Evolutionary conservation across 148 eudicot species (phyloP).

Genomic region (Rhododendron ovatum): DNA sequence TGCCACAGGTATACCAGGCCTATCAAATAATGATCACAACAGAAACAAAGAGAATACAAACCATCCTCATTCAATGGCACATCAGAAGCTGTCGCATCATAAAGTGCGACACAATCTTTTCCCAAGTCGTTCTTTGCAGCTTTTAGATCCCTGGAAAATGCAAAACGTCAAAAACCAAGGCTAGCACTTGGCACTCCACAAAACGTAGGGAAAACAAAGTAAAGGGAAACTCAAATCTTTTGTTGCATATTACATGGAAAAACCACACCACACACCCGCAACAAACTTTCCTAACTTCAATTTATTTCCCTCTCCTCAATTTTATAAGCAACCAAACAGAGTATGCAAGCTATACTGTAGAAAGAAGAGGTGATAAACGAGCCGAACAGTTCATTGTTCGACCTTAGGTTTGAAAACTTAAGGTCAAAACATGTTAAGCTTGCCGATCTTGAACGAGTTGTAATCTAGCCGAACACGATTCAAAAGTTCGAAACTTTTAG

Average conservation of each 20-base stretch:
- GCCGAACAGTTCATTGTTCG: too few species aligned
- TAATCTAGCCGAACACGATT: too few species aligned
- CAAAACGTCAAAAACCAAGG: not conserved
- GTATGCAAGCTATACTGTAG: not conserved
- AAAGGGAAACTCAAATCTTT: not conserved
- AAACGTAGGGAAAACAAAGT: not conserved
- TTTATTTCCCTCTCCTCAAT: not conserved
- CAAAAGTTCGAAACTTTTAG: not conserved
- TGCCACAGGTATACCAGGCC: not conserved
- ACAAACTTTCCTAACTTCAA: conserved; percentile 2
- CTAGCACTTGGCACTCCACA: not conserved
- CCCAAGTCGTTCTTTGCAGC: conserved; percentile 1
- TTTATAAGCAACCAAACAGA: not conserved
- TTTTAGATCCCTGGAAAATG: conserved; percentile 19
- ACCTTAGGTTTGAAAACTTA: not conserved
- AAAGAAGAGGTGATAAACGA: not conserved
- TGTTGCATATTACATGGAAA: not conserved
- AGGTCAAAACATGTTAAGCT: not conserved
- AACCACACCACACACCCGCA: not conserved
- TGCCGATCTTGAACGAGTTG: too few species aligned
- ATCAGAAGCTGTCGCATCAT: conserved; percentile 13
- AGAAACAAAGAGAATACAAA: not conserved
- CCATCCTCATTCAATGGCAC: conserved; percentile 10
- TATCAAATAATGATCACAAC: not conserved
- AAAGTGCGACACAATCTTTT: conserved; percentile 1